Conservation (phyloP, 805 yeast genomes). For the Wickerhamomyces bovis region DNA sequence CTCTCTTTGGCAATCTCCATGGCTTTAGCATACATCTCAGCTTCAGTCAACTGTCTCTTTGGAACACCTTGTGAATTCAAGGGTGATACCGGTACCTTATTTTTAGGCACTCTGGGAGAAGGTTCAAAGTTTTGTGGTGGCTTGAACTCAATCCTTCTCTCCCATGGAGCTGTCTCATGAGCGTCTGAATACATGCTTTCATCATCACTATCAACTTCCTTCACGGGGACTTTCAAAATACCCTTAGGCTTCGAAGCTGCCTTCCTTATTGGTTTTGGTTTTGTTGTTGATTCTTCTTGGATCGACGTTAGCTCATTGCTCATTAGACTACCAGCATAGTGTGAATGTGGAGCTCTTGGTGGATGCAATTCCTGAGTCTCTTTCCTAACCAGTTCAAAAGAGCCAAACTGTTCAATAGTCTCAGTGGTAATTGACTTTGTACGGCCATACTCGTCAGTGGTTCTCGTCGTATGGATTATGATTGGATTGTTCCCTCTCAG, state of each 20-base stretch:
- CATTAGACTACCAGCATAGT: slow-evolving; percentile 22
- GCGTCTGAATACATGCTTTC: slow-evolving; percentile 23
- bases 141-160: slow-evolving; percentile 1
- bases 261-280: neutral
- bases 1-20: slow-evolving; percentile 7
- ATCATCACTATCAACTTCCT: slow-evolving; percentile 17
- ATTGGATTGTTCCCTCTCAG: slow-evolving; percentile 11
- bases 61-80: neutral
- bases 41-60: slow-evolving; percentile 2
- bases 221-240: neutral
- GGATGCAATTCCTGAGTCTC: slow-evolving; percentile 30
- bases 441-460: slow-evolving; percentile 44
- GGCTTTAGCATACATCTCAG: slow-evolving; percentile 28
- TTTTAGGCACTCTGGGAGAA: neutral
- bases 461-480: slow-evolving; percentile 45
- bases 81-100: neutral
- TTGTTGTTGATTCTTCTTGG: slow-evolving; percentile 23
- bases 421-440: slow-evolving; percentile 51
- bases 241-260: slow-evolving; percentile 1
- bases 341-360: slow-evolving; percentile 10
- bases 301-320: slow-evolving; percentile 26
- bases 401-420: slow-evolving; percentile 43
- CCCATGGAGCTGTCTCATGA: slow-evolving; percentile 12
- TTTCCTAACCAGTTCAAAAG: slow-evolving; percentile 42
- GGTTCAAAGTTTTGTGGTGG: neutral